These are phyloP conservation scores for Microthyrium microscopicum DNA, from an alignment of 2,329 filamentous ascomycete species.

Conservation along the genomic window DNA sequence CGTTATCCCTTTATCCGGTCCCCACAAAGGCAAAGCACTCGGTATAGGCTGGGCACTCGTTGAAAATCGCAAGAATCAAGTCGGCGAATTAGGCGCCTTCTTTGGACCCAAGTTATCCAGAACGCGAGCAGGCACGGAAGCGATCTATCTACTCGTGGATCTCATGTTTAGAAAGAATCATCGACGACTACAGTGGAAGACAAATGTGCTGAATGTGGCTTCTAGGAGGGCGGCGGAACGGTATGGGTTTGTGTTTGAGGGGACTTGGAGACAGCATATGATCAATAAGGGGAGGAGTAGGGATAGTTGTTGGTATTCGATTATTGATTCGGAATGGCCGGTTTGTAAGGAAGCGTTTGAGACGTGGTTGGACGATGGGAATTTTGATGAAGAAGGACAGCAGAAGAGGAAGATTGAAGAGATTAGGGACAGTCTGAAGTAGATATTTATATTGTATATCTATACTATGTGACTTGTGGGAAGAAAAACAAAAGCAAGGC, in stretches of 20 bases:
- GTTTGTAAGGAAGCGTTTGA: constrained; percentile 29
- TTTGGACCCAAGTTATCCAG: background rate
- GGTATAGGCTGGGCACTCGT: background rate
- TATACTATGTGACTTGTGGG: no score
- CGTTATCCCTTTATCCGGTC: background rate
- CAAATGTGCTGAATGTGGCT: constrained; percentile 37
- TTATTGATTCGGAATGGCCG: constrained; percentile 43
- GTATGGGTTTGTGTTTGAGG: constrained; percentile 43
- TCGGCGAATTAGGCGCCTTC: background rate
- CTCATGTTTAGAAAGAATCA: constrained; percentile 40
- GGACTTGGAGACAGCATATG: constrained; percentile 44
- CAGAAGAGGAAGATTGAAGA: constrained; percentile 32
- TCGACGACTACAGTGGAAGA: constrained; percentile 48
- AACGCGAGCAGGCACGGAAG: constrained; percentile 29
- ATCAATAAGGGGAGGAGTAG: constrained; percentile 38
- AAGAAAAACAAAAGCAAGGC: no score
- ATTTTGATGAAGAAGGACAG: constrained; percentile 38
- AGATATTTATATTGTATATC: no score
- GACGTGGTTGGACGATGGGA: constrained; percentile 35
- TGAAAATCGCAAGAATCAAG: constrained; percentile 1
- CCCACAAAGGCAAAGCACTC: background rate
- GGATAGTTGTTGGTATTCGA: constrained; percentile 45
- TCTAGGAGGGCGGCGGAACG: constrained; percentile 38
- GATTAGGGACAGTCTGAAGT: no score
- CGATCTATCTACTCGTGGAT: constrained; percentile 37